Evolutionary conservation across 176 grass and related monocot genomes (phyloP), one percentile per base, ranked within the genome.

Genomic region (Eleusine indica): DNA sequence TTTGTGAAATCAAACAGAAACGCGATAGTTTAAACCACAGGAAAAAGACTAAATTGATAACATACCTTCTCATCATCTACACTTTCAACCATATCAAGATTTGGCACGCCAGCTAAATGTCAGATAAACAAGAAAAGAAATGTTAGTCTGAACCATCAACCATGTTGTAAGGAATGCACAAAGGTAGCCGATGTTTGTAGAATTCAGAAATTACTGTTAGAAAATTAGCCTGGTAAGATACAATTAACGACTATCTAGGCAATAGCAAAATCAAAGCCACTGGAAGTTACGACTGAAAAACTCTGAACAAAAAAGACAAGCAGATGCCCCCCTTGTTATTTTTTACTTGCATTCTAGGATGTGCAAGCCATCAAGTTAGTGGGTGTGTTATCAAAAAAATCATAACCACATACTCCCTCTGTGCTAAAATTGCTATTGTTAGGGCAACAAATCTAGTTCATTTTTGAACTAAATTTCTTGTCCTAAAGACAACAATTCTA

Each of bases 21-120:
- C 11, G 6, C 13, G 58, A 51, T 53, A 18, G 4, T 35, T 46
- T 38, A 35, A 71, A 90, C 28, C 56, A 77, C 21, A 68, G 60
- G 9, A 60, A 63, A 80, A 80, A 89, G 1, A 79, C 61, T 64
- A 53, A 70, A 85, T 67, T 29, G 48, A 76, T 51, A 62, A 64
- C 83, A 48, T 88, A 99, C 93, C 96, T 99, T 99, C 75, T 92
- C 66, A 56, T 99, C 93, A 71, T 99, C 96, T 41, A 99, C 80
- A 68, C 91, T 96, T 71, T 99, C 96, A 89, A 99, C 83, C 91
- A 94, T 99, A 72, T 89, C 84, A 75, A 99, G 91, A 90, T 90
- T 99, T 65, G 93, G 93, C 41, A 99, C 96, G 5, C 89, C 89
- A 94, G 89, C 96, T 98, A 79, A 69, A 84, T 57, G 68, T 90